Evolutionary conservation across 164 flowering plant genomes (phyloP).

Genomic region (Cinnamomum micranthum): DNA sequence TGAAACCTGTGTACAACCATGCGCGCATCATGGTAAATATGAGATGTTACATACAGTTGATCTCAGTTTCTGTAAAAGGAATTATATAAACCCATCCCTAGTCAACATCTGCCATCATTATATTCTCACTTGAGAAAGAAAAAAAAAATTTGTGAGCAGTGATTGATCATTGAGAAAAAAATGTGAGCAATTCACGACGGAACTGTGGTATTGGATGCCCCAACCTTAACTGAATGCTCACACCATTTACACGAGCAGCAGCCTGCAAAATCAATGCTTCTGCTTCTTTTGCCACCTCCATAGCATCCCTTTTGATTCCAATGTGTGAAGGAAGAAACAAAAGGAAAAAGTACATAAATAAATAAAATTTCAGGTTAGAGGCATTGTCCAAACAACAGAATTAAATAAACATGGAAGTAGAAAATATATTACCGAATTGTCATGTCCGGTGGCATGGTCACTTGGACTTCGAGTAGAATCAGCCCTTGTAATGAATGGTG

Average conservation of each 20-base stretch:
- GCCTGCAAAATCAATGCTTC: conserved; percentile 53
- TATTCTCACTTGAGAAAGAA: background rate
- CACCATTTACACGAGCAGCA: conserved; percentile 34
- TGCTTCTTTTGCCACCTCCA: conserved; percentile 56
- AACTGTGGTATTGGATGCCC: conserved; percentile 36
- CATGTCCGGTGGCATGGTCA: conserved; percentile 60
- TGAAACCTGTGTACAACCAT: too few relatives aligned
- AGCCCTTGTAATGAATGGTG: conserved; percentile 63
- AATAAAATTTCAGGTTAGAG: too few relatives aligned
- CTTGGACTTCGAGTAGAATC: conserved; percentile 63
- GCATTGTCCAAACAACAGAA: background rate
- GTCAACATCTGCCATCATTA: background rate
- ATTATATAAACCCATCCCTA: too few relatives aligned
- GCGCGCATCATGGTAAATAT: too few relatives aligned
- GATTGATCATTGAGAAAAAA: background rate
- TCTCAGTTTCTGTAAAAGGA: too few relatives aligned
- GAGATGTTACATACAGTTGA: too few relatives aligned
- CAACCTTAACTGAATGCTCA: conserved; percentile 56
- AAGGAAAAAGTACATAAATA: background rate
- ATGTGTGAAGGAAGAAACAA: background rate
- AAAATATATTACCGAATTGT: conserved; percentile 46
- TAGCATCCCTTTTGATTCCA: conserved; percentile 55
- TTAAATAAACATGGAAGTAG: background rate
- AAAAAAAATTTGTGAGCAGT: background rate
- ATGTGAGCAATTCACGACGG: conserved; percentile 3